Conservation (phyloP, 1,284 basidiomycete species). For the Schizophyllum amplum region DNA sequence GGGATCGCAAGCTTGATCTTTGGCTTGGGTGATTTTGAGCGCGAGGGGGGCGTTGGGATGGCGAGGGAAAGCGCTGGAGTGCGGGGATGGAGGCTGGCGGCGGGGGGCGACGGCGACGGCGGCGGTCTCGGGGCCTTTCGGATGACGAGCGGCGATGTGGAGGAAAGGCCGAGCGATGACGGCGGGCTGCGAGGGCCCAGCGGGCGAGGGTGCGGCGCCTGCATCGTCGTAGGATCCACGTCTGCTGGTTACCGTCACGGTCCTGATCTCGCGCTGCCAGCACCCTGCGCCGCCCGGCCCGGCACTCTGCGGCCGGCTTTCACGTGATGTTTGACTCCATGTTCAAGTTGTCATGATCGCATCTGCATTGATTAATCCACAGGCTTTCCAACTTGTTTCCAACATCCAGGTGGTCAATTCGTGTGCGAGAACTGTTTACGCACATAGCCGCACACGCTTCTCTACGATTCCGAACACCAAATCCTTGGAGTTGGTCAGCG, state of each 20-base stretch:
- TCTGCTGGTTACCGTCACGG: not conserved
- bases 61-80: slow-evolving; percentile 20
- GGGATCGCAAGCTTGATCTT: slow-evolving; percentile 23
- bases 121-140: slow-evolving; percentile 23
- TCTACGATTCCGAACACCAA: too few relatives aligned
- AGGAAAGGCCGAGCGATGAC: slow-evolving; percentile 22
- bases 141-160: slow-evolving; percentile 25
- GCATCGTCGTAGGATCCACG: not conserved
- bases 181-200: slow-evolving; percentile 45
- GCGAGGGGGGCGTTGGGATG: slow-evolving; percentile 20
- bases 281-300: not conserved
- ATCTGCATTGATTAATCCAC: too few relatives aligned
- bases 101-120: slow-evolving; percentile 15
- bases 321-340: too few relatives aligned
- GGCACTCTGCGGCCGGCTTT: not conserved
- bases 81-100: slow-evolving; percentile 22
- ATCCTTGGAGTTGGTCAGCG: too few relatives aligned
- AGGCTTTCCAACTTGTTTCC: too few relatives aligned
- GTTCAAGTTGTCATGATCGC: too few relatives aligned
- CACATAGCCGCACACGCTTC: too few relatives aligned
- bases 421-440: too few relatives aligned
- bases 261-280: not conserved
- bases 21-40: slow-evolving; percentile 18
- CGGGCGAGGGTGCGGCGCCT: slow-evolving; percentile 29
- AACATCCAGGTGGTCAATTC: too few relatives aligned